Evolutionary conservation across 2,329 filamentous ascomycete species (phyloP).

Genomic region (Penicillium frequentans): DNA sequence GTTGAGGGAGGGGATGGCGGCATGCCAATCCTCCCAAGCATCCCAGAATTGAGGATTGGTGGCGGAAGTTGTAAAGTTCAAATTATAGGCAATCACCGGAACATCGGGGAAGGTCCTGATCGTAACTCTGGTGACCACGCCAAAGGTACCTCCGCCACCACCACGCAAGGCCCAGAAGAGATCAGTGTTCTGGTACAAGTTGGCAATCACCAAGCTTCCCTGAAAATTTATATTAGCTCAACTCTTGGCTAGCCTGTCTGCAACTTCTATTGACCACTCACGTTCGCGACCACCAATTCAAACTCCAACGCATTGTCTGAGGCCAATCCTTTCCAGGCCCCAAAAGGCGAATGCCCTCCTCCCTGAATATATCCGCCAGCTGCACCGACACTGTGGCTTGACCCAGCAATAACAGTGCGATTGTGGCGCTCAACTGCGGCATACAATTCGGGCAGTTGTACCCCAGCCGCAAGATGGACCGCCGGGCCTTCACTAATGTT

Average conservation of each 20-base stretch:
- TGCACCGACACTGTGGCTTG: constrained; percentile 14
- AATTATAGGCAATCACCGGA: constrained; percentile 29
- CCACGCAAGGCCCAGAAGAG: constrained; percentile 54
- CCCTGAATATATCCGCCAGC: constrained; percentile 29
- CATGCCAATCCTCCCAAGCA: constrained; percentile 33
- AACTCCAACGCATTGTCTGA: constrained; percentile 38
- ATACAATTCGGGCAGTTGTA: constrained; percentile 15
- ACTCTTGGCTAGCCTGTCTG: not conserved
- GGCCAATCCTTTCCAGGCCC: constrained; percentile 32
- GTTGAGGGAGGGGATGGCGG: constrained; percentile 45
- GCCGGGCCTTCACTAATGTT: constrained; percentile 11
- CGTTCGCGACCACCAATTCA: constrained; percentile 30
- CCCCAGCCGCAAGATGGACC: constrained; percentile 15
- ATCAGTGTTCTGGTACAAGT: constrained; percentile 29
- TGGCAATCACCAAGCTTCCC: constrained; percentile 13
- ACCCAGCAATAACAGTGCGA: constrained; percentile 7
- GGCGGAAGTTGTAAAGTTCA: constrained; percentile 20
- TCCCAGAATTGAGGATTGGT: constrained; percentile 22
- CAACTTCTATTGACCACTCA: constrained; percentile 11
- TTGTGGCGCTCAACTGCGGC: constrained; percentile 9
- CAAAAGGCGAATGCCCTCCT: constrained; percentile 34
- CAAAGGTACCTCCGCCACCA: constrained; percentile 54
- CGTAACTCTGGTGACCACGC: constrained; percentile 46
- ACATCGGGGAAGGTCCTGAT: constrained; percentile 44
- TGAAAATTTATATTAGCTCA: not conserved